Evolutionary conservation across 139 green algal genomes (phyloP).

Genomic region (Chlamydomonas incerta): DNA sequence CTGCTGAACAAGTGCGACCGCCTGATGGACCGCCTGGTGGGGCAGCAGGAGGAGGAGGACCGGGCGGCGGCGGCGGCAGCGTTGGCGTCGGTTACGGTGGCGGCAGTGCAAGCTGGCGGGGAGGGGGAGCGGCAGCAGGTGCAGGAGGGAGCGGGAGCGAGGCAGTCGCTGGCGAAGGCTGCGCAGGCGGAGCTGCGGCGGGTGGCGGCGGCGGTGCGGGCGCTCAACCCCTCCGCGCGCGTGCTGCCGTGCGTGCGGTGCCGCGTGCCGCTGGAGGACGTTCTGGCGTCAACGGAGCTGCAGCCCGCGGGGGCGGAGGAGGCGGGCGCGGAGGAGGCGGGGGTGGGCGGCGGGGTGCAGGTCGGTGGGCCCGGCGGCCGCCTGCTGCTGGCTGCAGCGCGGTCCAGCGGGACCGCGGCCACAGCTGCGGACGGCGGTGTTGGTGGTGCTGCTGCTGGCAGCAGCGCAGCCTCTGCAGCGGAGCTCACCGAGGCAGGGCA

Average conservation of each 20-base stretch:
- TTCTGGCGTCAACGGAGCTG: background rate
- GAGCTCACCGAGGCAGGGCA: background rate
- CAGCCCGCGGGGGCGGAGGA: background rate
- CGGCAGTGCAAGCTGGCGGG: background rate
- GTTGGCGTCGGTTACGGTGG: background rate
- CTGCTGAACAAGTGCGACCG: slow-evolving; percentile 41
- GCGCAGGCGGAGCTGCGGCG: background rate
- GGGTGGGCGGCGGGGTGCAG: no score
- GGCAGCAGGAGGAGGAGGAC: no score
- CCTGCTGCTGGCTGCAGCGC: no score
- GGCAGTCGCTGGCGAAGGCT: background rate
- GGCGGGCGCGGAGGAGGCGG: background rate
- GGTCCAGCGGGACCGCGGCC: no score
- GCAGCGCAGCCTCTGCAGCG: no score
- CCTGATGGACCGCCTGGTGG: background rate
- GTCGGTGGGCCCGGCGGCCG: no score
- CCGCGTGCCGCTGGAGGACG: background rate
- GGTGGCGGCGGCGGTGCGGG: slow-evolving; percentile 2
- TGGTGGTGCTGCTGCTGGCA: no score
- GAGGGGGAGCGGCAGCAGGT: background rate
- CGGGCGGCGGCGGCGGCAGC: background rate
- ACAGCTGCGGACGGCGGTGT: no score
- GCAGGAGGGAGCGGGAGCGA: background rate
- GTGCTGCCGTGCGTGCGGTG: slow-evolving; percentile 4
- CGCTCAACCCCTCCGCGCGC: slow-evolving; percentile 17